phyloP scores from a whole-genome alignment of 2,329 filamentous ascomycete genomes.

The Xenosphaeropsis pyriputrescens region DNA sequence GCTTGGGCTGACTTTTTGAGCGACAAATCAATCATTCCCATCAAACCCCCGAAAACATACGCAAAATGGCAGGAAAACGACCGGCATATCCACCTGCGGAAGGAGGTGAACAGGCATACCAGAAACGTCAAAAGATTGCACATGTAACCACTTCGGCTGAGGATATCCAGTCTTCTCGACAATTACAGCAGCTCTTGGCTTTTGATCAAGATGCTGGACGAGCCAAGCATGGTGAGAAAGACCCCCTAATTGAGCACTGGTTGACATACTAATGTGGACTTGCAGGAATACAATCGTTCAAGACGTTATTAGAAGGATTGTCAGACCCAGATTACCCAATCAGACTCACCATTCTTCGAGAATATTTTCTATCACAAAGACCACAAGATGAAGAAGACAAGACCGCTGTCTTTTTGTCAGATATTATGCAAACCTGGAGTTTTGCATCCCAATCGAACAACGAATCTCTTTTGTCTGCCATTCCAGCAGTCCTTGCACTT shows the following conservation, averaged over 20 bases:
- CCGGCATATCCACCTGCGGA: constrained; percentile 9
- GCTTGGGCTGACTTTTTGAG: no score
- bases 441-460: constrained; percentile 69
- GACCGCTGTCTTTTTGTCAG: constrained; percentile 51
- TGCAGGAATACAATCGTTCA: constrained; percentile 52
- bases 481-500: constrained; percentile 68
- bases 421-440: constrained; percentile 80
- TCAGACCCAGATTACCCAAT: constrained; percentile 32
- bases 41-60: no score
- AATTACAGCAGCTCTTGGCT: constrained; percentile 52
- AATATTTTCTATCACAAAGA: constrained; percentile 48
- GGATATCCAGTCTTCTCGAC: constrained; percentile 45
- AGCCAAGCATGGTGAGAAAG: constrained; percentile 44
- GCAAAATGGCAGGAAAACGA: constrained; percentile 15
- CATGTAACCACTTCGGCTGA: constrained; percentile 37
- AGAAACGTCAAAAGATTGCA: constrained; percentile 18
- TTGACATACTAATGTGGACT: not conserved
- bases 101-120: constrained; percentile 17
- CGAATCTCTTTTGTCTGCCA: constrained; percentile 66
- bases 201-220: constrained; percentile 57
- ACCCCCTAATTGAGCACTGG: constrained; percentile 1
- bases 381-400: constrained; percentile 35
- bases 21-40: no score
- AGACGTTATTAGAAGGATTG: constrained; percentile 55
- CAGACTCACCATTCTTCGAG: constrained; percentile 44